Evolutionary conservation across 2,329 filamentous ascomycete genomes (phyloP), one percentile per base, ranked within the genome.

Genomic region (Epichloe brachyelytri): DNA sequence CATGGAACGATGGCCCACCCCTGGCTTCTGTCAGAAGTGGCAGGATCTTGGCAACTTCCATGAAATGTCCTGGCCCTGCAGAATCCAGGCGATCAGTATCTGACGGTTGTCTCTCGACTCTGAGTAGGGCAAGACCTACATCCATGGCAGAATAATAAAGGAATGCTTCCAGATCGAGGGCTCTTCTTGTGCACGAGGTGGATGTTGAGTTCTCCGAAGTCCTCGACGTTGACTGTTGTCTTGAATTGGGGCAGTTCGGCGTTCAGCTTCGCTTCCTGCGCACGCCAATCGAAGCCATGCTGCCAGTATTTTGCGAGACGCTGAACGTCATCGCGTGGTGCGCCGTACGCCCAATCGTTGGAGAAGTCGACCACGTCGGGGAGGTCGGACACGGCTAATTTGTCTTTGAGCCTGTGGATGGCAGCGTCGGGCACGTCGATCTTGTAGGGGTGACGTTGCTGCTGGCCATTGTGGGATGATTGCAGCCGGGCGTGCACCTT

Each of bases 11-110:
- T 64, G 71, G 46, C 55, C 66, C 48, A 56, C 64, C 30, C 17
- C 56, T 12, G 59, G 67, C 36, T 3, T 66, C 60, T 0, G 65
- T 64, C 14, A 78, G 63, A 0, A 71, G 65, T 1, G 71, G 72
- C 6, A 88, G 68, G 44, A 87, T 67, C 59, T 84, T 86, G 19
- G 68, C 65, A 2, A 79, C 80, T 65, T 88, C 83, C 45, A 84
- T 61, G 60, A 85, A 86, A 55, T 77, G 82, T 1, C 85, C 84
- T 0, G 85, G 85, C 78, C 80, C 65, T 67, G 30, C 5, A 17
- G 3, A 19, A n/a, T 37, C n/a, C 30, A 26, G 15, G n/a, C 36
- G 3, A 14, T 43, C 22, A 43, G 40, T 6, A 43, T 20, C 12
- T 6, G 7, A 8, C 38, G 5, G 33, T 15, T 14, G 17, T 45